Evolutionary conservation across 2,329 filamentous ascomycete genomes (phyloP).

Genomic region (Sporothrix variecibatus): DNA sequence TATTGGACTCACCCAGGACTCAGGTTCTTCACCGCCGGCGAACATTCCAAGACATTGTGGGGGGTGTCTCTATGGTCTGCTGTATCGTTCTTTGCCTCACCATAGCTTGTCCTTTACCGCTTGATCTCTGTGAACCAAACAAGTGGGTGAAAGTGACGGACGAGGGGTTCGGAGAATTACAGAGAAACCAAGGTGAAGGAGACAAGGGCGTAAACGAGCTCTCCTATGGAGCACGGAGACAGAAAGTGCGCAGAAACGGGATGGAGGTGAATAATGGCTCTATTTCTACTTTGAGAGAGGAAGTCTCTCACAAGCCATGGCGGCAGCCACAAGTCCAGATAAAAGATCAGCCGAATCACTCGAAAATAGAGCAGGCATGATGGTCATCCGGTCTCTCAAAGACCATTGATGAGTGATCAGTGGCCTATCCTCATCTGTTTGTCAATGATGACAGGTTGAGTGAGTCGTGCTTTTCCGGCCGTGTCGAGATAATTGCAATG

Average conservation of each 20-base stretch:
- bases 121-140: neutral
- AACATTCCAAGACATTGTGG: constrained; percentile 20
- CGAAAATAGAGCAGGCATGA: neutral
- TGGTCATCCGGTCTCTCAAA: neutral
- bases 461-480: neutral
- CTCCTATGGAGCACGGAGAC: neutral
- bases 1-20: neutral
- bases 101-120: neutral
- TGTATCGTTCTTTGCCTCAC: neutral
- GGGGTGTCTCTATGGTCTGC: neutral
- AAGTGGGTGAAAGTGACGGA: neutral
- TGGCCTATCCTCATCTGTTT: neutral
- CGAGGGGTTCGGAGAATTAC: neutral
- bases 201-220: neutral
- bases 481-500: neutral
- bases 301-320: neutral
- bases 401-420: neutral
- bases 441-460: neutral
- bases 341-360: neutral
- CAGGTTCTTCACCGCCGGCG: constrained; percentile 9
- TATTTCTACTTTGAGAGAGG: neutral
- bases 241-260: neutral
- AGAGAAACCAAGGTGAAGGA: neutral
- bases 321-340: neutral
- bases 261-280: neutral